Conservation (phyloP, 805 yeast genomes). For the Metschnikowia borealis region DNA sequence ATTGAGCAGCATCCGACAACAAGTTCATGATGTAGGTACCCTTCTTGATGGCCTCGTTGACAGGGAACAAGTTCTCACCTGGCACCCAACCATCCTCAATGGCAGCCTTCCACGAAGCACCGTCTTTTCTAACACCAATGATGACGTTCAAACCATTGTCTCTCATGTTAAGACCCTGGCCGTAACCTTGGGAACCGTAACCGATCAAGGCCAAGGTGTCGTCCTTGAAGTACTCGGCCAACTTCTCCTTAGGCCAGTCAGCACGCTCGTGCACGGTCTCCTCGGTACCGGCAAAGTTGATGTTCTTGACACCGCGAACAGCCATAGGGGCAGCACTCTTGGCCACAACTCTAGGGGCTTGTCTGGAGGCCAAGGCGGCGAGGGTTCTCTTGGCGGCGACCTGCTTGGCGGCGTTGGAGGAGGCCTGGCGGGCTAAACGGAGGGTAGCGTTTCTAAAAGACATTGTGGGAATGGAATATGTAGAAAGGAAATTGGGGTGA, state of each 20-base stretch:
- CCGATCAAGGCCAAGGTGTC: constrained; percentile 97
- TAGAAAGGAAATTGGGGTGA: constrained; percentile 2
- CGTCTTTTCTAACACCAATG: constrained; percentile 96
- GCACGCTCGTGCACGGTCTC: constrained; percentile 97
- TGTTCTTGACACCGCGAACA: constrained; percentile 90
- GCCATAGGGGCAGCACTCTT: constrained; percentile 45
- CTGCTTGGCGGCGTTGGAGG: constrained; percentile 38
- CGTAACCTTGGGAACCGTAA: constrained; percentile 99
- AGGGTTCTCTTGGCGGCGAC: constrained; percentile 64
- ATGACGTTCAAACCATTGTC: constrained; percentile 98
- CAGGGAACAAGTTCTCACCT: constrained; percentile 96
- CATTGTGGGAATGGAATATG: constrained; percentile 22
- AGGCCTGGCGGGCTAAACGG: constrained; percentile 46
- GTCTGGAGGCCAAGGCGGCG: constrained; percentile 50
- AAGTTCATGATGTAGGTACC: constrained; percentile 97
- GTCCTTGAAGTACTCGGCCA: constrained; percentile 93
- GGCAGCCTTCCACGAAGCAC: constrained; percentile 99
- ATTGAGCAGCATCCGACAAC: constrained; percentile 98
- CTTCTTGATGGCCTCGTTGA: constrained; percentile 83
- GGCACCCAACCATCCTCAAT: constrained; percentile 99
- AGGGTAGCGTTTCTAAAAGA: constrained; percentile 43
- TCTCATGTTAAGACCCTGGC: constrained; percentile 98
- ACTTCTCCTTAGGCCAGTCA: constrained; percentile 99
- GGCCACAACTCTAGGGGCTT: constrained; percentile 31
- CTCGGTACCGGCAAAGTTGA: constrained; percentile 93